Conservation (phyloP, 768 basidiomycete species). For the Hericium coralloides region DNA sequence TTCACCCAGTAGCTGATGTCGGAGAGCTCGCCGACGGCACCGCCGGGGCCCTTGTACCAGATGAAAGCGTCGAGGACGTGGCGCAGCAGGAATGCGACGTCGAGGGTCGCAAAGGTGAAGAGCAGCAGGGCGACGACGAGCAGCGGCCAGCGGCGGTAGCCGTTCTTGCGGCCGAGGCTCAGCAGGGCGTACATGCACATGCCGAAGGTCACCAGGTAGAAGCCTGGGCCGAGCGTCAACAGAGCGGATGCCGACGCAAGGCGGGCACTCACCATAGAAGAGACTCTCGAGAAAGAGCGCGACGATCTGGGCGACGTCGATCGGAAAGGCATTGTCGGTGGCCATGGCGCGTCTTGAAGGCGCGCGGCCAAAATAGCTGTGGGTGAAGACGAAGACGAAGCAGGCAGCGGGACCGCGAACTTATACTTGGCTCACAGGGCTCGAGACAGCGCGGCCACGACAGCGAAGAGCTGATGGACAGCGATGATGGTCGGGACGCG, state of each 20-base stretch:
- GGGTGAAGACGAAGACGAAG: no score
- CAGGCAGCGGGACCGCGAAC: no score
- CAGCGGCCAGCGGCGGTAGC: slow-evolving; percentile 24
- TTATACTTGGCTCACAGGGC: no score
- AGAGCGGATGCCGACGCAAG: neutral
- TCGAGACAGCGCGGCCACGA: no score
- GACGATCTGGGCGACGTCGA: neutral
- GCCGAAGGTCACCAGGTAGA: slow-evolving; percentile 10
- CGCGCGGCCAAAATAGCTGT: no score
- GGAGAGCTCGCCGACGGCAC: slow-evolving; percentile 25
- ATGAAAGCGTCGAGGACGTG: slow-evolving; percentile 36
- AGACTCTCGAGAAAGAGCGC: slow-evolving; percentile 12
- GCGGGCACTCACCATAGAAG: slow-evolving; percentile 8
- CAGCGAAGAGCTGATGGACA: no score
- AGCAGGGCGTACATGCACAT: slow-evolving; percentile 27
- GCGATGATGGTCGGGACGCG: no score
- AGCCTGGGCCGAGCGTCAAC: neutral
- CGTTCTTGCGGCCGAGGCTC: slow-evolving; percentile 18
- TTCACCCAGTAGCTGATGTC: slow-evolving; percentile 31
- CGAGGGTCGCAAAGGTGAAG: slow-evolving; percentile 31
- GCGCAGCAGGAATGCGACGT: slow-evolving; percentile 30
- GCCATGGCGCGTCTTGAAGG: neutral
- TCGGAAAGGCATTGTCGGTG: neutral
- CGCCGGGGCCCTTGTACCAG: slow-evolving; percentile 20
- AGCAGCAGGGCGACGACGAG: slow-evolving; percentile 28